These are phyloP conservation scores for Teunomyces lycoperdinae DNA, from an alignment of 805 yeast genomes.

Conservation along the genomic window DNA sequence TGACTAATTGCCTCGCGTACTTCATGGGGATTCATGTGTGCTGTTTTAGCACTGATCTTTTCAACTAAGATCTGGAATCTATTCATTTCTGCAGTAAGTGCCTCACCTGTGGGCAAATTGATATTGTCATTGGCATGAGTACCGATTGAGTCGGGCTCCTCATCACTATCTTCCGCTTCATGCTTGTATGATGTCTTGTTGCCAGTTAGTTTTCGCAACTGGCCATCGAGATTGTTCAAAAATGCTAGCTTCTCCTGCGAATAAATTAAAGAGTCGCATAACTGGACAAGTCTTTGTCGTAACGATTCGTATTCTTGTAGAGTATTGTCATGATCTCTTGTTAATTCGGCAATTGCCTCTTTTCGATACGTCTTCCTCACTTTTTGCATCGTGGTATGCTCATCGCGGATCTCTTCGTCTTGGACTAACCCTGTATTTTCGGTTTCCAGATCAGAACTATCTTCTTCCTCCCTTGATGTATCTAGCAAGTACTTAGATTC, in stretches of 20 bases:
- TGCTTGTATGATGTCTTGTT: not conserved
- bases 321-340: not conserved
- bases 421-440: constrained; percentile 2
- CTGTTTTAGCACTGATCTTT: constrained; percentile 15
- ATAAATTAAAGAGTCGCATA: constrained; percentile 21
- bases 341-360: not conserved
- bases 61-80: constrained; percentile 28
- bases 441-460: constrained; percentile 5
- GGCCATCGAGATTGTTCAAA: constrained; percentile 13
- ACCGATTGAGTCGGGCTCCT: constrained; percentile 9
- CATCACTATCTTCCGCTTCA: constrained; percentile 19
- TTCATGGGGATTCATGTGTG: constrained; percentile 1
- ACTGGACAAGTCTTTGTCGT: constrained; percentile 13
- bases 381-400: not conserved
- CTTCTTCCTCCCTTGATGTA: constrained; percentile 5
- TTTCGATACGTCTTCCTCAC: not conserved
- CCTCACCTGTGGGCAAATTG: not conserved
- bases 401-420: not conserved
- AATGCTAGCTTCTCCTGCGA: constrained; percentile 30
- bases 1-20: constrained; percentile 2
- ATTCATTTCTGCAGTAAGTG: constrained; percentile 17
- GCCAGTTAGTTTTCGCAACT: constrained; percentile 5
- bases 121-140: not conserved
- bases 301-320: constrained; percentile 19
- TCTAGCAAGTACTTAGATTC: constrained; percentile 29